A percentile compares a stretch with the other conserved stretches of the same genome.
Conservation (phyloP, 139 green algal species). For the Ulvella scutata region DNA sequence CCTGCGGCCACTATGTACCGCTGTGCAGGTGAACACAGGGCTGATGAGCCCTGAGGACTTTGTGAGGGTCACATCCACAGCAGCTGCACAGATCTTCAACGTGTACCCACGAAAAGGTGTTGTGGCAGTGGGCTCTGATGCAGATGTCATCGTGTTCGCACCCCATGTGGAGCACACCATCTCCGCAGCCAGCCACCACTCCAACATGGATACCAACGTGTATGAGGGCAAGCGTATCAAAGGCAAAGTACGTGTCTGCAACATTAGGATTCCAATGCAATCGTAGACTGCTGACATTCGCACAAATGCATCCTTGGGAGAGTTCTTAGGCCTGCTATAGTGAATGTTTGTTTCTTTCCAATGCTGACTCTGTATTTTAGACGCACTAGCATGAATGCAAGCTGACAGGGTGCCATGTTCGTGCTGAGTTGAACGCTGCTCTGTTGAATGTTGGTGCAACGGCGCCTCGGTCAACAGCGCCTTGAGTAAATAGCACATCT, state of each 20-base stretch:
- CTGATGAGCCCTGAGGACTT: constrained; percentile 57
- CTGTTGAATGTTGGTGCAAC: neutral
- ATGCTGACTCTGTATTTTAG: neutral
- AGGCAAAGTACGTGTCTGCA: constrained; percentile 22
- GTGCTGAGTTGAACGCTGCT: neutral
- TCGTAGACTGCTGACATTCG: too few relatives aligned
- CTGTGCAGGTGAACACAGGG: constrained; percentile 20
- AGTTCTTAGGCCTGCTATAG: neutral
- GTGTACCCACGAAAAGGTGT: constrained; percentile 79
- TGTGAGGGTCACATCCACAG: constrained; percentile 72
- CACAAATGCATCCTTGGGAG: too few relatives aligned
- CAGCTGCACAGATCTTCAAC: constrained; percentile 76
- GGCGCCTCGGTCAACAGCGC: neutral
- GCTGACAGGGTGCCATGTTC: neutral
- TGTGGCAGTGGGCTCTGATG: constrained; percentile 69
- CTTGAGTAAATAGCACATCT: neutral
- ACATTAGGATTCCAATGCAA: too few relatives aligned
- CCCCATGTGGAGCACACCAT: constrained; percentile 53
- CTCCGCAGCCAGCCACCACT: constrained; percentile 58
- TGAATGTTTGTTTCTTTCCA: neutral
- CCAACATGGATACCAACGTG: constrained; percentile 81
- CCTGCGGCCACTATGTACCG: too few relatives aligned
- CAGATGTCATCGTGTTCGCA: constrained; percentile 88
- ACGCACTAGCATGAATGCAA: neutral
- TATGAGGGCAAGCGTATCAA: constrained; percentile 68